Evolutionary conservation across 441 rosid species (phyloP).

Genomic region (Cnidoscolus chayamansa): DNA sequence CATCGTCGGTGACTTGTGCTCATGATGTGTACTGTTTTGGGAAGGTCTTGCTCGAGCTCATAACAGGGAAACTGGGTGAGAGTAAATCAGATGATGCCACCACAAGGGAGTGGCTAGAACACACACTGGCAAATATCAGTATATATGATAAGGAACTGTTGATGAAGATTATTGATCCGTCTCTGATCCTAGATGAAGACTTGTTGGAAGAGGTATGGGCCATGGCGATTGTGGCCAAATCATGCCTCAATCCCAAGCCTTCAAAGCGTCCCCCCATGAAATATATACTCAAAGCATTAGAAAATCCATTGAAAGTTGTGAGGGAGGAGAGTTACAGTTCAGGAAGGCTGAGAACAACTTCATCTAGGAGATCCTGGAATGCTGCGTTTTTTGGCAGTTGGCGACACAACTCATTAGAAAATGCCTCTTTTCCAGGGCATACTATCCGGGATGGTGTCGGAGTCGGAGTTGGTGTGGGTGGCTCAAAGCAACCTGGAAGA

Average conservation of each 20-base stretch:
- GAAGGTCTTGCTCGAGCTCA: constrained; percentile 86
- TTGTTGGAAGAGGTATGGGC: constrained; percentile 98
- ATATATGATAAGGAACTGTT: constrained; percentile 77
- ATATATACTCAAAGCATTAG: constrained; percentile 76
- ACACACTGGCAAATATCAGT: constrained; percentile 59
- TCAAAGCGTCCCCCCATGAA: constrained; percentile 82
- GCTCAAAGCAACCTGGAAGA: constrained; percentile 58
- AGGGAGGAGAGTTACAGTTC: constrained; percentile 67
- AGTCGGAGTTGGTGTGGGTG: constrained; percentile 24
- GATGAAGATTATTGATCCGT: constrained; percentile 76
- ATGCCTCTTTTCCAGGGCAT: constrained; percentile 26
- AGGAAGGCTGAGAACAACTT: constrained; percentile 62
- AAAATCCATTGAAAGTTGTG: constrained; percentile 84
- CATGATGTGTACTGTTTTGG: constrained; percentile 91
- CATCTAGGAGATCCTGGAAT: constrained; percentile 86
- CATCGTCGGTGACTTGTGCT: constrained; percentile 49
- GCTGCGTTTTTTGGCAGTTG: constrained; percentile 80
- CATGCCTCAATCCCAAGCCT: constrained; percentile 89
- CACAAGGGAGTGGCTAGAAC: constrained; percentile 64
- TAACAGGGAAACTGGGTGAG: constrained; percentile 81
- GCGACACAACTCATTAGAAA: constrained; percentile 70
- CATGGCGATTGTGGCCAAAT: constrained; percentile 88
- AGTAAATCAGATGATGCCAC: constrained; percentile 51
- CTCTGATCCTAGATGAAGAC: constrained; percentile 83
- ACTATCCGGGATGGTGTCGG: constrained; percentile 36